Conservation (phyloP, 495 filamentous ascomycete genomes). For the Bombardia bombarda region DNA sequence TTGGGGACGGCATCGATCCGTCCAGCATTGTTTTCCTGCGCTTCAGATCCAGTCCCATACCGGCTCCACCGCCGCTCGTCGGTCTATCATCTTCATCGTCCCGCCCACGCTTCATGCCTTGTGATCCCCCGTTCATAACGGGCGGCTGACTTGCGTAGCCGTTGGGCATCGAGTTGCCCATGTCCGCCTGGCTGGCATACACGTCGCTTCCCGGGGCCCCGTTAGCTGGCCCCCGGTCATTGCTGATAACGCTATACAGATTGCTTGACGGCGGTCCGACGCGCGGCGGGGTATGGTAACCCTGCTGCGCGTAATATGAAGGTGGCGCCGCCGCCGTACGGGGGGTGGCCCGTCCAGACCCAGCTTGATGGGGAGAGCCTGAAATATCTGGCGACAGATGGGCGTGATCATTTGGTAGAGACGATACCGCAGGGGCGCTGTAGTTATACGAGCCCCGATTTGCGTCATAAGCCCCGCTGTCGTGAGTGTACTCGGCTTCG, state of each 20-base stretch:
- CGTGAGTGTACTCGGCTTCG: slow-evolving; percentile 76
- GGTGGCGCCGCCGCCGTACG: slow-evolving; percentile 60
- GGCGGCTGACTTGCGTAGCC: slow-evolving; percentile 48
- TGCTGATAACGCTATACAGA: slow-evolving; percentile 85
- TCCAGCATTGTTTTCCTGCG: slow-evolving; percentile 73
- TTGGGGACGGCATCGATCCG: slow-evolving; percentile 33
- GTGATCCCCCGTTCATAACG: slow-evolving; percentile 57
- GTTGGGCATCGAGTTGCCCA: slow-evolving; percentile 52
- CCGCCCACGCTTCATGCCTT: slow-evolving; percentile 71
- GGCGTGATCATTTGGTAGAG: slow-evolving; percentile 65
- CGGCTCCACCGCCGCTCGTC: slow-evolving; percentile 48
- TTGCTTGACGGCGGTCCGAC: slow-evolving; percentile 63
- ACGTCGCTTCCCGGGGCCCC: slow-evolving; percentile 55
- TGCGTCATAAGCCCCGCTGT: slow-evolving; percentile 56
- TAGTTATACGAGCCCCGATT: slow-evolving; percentile 71
- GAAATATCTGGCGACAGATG: slow-evolving; percentile 82
- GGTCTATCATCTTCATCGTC: slow-evolving; percentile 71
- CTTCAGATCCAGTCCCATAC: slow-evolving; percentile 61
- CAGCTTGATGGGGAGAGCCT: slow-evolving; percentile 81
- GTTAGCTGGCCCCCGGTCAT: slow-evolving; percentile 66
- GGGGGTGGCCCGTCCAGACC: slow-evolving; percentile 81
- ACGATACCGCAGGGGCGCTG: slow-evolving; percentile 52
- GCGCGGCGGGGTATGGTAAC: slow-evolving; percentile 80
- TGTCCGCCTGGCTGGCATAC: slow-evolving; percentile 55
- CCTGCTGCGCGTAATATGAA: slow-evolving; percentile 59